These are phyloP conservation scores for Backusella westeae DNA, from an alignment of 192 early-diverging fungal species.

Conservation along the genomic window DNA sequence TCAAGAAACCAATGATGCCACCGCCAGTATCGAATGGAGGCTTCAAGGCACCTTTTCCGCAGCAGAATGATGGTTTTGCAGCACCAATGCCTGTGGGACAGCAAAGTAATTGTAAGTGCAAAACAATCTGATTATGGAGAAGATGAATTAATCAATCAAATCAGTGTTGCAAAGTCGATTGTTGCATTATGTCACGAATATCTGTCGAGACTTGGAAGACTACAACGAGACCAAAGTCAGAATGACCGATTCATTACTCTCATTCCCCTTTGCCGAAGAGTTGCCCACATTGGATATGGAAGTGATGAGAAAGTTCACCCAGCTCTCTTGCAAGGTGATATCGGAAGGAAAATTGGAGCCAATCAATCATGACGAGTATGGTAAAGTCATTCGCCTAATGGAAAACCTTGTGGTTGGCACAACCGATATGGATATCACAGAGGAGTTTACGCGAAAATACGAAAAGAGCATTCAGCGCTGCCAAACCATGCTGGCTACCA, in stretches of 20 bases:
- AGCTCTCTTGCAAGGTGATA: not conserved
- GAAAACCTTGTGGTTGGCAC: not conserved
- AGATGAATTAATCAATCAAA: not conserved
- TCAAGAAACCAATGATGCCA: not conserved
- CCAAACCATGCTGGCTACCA: not conserved
- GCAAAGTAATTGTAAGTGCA: not conserved
- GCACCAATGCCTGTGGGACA: not conserved
- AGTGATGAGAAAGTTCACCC: slow-evolving; percentile 3
- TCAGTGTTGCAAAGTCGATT: not conserved
- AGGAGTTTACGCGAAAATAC: not conserved
- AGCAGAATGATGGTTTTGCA: not conserved
- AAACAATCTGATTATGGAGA: no score
- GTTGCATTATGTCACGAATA: not conserved
- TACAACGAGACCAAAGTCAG: not conserved
- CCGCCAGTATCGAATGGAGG: not conserved
- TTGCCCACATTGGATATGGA: slow-evolving; percentile 1
- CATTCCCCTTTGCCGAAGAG: not conserved
- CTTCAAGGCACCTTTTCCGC: not conserved
- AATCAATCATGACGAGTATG: not conserved
- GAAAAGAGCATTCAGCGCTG: not conserved
- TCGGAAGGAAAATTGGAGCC: not conserved
- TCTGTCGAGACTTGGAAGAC: not conserved
- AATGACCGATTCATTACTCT: not conserved
- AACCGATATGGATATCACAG: slow-evolving; percentile 8
- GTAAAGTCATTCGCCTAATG: slow-evolving; percentile 7